Base-by-base conservation (phyloP, 164 flowering plant genomes). In the Vitis amurensis region DNA sequence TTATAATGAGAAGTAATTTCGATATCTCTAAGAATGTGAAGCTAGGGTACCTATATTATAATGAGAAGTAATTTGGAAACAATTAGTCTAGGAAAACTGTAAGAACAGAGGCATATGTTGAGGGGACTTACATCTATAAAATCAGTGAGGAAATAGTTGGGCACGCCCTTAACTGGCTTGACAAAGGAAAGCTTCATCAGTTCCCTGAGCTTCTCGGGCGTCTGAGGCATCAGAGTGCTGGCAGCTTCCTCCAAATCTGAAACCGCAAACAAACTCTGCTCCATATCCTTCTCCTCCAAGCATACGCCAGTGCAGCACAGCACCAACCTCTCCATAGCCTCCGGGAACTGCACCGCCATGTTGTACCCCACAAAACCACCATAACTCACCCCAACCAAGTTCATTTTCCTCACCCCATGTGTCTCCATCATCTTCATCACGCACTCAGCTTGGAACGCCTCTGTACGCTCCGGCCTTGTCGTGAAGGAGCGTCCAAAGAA, bases 341-440 rank as follows among this genome's bases (percentile, higher is more conserved):
- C 73, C 11, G 78, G 80, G 19, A 56, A 82, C 78, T 76, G 82
- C 48, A 65, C 80, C 19, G 86, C 86, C 82, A 84, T 48, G 55
- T 84, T 78, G 58, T 86, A 84, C 53, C 69, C 85, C 9, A 87
- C 90, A 61, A 85, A 84, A 50, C 90, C 90, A 0, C 90, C 90
- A 50, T 87, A 87, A 70, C 90, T 86, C 4, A 85, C 58, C 66
- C 90, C 88, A 9, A 85, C 87, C 50, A 85, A 11, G 68, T 76
- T 83, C 78, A 68, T 49, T 51, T 37, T 68, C 10, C 50, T 30
- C 59, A 80, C 84, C n/a, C 79, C 78, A 50, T 68, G 70, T 30
- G 37, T 27, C 71, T 75, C 72, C 88, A 84, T 70, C 67, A 80
- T 13, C 65, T 68, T 68, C 83, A 67, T 78, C 75, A 86, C 31